These are phyloP conservation scores for Chenopodium album DNA, from an alignment of 148 eudicot genomes.

Conservation along the genomic window DNA sequence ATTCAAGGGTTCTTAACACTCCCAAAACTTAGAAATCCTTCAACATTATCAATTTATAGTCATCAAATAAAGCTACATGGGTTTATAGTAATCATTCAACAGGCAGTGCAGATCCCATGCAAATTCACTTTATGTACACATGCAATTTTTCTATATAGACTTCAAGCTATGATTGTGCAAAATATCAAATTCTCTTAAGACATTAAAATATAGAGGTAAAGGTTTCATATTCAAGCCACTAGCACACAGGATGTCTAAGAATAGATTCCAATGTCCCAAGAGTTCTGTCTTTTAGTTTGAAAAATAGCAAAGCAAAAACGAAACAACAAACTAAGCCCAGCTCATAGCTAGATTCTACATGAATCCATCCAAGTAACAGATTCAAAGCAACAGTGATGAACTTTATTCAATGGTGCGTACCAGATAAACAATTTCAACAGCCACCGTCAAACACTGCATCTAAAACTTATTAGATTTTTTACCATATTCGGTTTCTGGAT, in stretches of 20 bases:
- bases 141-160: background rate
- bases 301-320: background rate
- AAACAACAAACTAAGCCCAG: background rate
- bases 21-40: no score
- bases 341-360: background rate
- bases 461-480: background rate
- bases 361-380: background rate
- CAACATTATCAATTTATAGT: no score
- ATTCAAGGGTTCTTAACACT: no score
- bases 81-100: background rate
- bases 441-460: background rate
- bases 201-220: background rate
- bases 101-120: background rate
- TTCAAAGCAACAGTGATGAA: background rate
- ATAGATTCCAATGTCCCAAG: background rate
- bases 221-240: background rate
- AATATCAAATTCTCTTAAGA: background rate
- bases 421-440: background rate
- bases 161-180: background rate
- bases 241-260: background rate
- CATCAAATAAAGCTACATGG: background rate
- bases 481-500: background rate
- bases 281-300: background rate
- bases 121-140: background rate
- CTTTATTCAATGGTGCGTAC: background rate